Percentiles rank a stretch among this genome's conserved stretches.
Evolutionary conservation across 2,329 filamentous ascomycete species (phyloP).

Genomic region (Arthrobotrys sinensis): DNA sequence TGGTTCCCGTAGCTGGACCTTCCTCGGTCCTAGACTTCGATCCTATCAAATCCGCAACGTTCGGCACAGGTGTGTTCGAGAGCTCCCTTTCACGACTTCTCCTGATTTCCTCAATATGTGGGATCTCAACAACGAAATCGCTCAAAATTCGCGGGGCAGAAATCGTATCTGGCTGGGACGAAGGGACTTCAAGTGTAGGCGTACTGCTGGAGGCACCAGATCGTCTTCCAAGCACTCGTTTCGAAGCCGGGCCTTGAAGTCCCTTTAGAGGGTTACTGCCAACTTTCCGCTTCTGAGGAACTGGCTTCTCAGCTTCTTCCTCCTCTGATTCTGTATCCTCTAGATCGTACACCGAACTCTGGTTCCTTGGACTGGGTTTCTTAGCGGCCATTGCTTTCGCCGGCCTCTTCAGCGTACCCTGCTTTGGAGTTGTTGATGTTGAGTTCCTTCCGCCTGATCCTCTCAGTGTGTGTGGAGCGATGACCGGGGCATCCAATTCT

Average conservation of each 20-base stretch:
- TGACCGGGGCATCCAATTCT: slow-evolving; percentile 29
- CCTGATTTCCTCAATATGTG: slow-evolving; percentile 40
- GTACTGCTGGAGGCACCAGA: slow-evolving; percentile 27
- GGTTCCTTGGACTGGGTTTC: slow-evolving; percentile 21
- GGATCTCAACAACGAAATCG: slow-evolving; percentile 48
- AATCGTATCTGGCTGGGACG: slow-evolving; percentile 15
- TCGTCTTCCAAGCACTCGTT: not conserved
- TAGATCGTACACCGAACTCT: slow-evolving; percentile 35
- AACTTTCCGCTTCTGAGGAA: slow-evolving; percentile 14
- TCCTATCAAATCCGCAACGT: slow-evolving; percentile 40
- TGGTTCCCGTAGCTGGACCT: not conserved
- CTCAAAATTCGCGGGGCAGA: not conserved
- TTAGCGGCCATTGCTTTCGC: slow-evolving; percentile 21
- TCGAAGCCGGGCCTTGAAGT: slow-evolving; percentile 3
- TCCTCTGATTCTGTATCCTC: slow-evolving; percentile 15
- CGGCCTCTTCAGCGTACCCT: slow-evolving; percentile 43
- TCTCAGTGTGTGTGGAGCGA: slow-evolving; percentile 32
- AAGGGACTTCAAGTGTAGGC: slow-evolving; percentile 41
- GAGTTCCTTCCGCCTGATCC: slow-evolving; percentile 18
- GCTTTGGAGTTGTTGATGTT: not conserved
- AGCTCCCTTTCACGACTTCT: slow-evolving; percentile 15
- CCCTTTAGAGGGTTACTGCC: slow-evolving; percentile 13
- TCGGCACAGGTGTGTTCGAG: slow-evolving; percentile 17
- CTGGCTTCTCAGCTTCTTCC: slow-evolving; percentile 5
- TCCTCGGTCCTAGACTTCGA: slow-evolving; percentile 23